Conservation (phyloP, 2,329 filamentous ascomycete species). For the Epichloe gansuensis region DNA sequence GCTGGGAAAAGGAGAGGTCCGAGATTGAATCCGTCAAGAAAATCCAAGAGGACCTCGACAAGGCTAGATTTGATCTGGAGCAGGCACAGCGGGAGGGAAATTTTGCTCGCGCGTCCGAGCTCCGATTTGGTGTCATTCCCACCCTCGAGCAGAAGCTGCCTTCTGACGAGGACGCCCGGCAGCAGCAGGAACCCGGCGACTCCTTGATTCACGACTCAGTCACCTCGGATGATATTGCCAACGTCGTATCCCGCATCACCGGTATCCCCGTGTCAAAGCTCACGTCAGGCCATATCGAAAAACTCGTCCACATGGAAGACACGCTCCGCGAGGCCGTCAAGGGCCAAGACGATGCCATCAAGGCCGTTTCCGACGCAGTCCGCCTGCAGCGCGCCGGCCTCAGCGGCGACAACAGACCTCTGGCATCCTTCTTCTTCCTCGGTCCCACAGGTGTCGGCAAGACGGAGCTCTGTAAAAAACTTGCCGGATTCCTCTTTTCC, state of each 20-base stretch:
- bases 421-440: constrained; percentile 95
- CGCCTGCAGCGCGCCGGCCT: constrained; percentile 86
- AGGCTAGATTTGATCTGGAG: constrained; percentile 72
- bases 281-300: constrained; percentile 86
- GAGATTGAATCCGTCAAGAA: constrained; percentile 82
- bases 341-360: constrained; percentile 87
- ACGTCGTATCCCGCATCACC: constrained; percentile 79
- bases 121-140: constrained; percentile 81
- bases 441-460: constrained; percentile 95
- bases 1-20: constrained; percentile 80
- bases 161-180: constrained; percentile 46
- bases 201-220: constrained; percentile 83
- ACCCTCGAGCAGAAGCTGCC: constrained; percentile 66
- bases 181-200: constrained; percentile 25
- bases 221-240: constrained; percentile 87
- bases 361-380: constrained; percentile 83
- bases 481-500: constrained; percentile 85
- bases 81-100: constrained; percentile 77
- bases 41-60: constrained; percentile 78
- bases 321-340: constrained; percentile 70
- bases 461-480: constrained; percentile 93
- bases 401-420: constrained; percentile 78
- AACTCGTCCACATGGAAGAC: constrained; percentile 92
- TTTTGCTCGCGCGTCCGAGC: constrained; percentile 79
- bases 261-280: constrained; percentile 89